A percentile compares a stretch with the other conserved stretches of the same genome.
phyloP scores from a whole-genome alignment of 768 basidiomycete species.

The Thelephora ganbajun region DNA sequence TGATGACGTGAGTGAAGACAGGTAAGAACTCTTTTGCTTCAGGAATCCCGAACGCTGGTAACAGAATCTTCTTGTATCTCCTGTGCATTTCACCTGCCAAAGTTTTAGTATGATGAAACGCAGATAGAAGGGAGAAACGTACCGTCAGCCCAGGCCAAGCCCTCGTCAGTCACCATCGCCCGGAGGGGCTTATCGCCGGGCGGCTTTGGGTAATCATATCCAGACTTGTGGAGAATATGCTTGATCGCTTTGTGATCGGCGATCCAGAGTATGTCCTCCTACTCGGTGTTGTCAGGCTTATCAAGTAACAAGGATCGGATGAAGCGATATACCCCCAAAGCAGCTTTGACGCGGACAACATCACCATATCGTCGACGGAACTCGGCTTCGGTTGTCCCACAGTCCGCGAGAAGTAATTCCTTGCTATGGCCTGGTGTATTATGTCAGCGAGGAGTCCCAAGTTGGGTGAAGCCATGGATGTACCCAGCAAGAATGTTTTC shows the following conservation, averaged over 20 bases:
- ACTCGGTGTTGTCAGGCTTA: too few species aligned
- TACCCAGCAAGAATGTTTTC: constrained; percentile 35
- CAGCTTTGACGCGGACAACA: constrained; percentile 35
- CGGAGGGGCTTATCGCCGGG: constrained; percentile 35
- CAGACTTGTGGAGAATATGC: constrained; percentile 42
- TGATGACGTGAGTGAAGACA: constrained; percentile 6
- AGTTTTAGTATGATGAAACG: not conserved
- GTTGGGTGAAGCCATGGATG: not conserved
- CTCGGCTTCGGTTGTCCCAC: constrained; percentile 38
- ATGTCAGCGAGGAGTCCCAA: too few species aligned
- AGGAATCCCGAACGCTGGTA: constrained; percentile 25
- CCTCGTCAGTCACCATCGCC: constrained; percentile 35
- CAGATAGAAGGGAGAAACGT: not conserved
- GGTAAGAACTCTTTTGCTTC: constrained; percentile 22
- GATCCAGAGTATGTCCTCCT: constrained; percentile 40
- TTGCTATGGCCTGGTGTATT: constrained; percentile 28
- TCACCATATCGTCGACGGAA: constrained; percentile 36
- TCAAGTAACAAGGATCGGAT: not conserved
- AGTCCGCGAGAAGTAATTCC: constrained; percentile 37
- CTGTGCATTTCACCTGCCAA: constrained; percentile 13
- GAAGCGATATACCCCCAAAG: constrained; percentile 27
- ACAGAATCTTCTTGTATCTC: constrained; percentile 21
- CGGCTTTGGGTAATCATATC: constrained; percentile 40
- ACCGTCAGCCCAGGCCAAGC: constrained; percentile 43
- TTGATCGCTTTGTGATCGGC: constrained; percentile 48